Evolutionary conservation across 2,329 filamentous ascomycete species (phyloP), one percentile per base, ranked within the genome.

Genomic region (Beauveria pseudobassiana): DNA sequence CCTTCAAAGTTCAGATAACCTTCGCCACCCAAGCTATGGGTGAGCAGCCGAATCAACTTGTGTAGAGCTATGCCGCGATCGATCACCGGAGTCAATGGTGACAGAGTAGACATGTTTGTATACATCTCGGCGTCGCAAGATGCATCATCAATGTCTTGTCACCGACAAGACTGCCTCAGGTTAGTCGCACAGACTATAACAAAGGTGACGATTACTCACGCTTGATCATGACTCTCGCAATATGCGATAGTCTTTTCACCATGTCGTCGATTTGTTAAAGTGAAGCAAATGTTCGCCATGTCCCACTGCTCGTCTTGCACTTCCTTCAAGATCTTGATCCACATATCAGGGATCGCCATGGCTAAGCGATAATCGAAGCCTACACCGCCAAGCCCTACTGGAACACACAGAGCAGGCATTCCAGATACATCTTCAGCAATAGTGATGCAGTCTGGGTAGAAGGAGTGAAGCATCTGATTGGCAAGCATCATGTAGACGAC

Each of bases 191-290:
- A 62, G 14, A 74, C 65, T 26, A 4, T 50, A 16, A 22, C 71
- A 67, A 42, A 51, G 52, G 14, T 18, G 40, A 22, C 24, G 24
- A 49, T 24, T 7, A 83, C 90, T 79, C 82, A 96, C 89, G 95
- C 93, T 84, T 99, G 95, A 70, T 99, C 95, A 73, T 99, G 95
- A 68, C 91, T 96, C 73, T 99, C 95, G 63, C 90, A 91, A 72
- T 99, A 99, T 3, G 95, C 95, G 70, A 99, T 98, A 0, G 93
- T 97, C 82, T 98, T 98, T 76, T 99, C 95, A 52, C 93, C 93
- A 69, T 98, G 91, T 30, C 95, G 87, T 62, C 95, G 85, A 76
- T 99, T 98, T 24, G 90, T 96, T 63, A 99, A 78, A 0, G 92
- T 97, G 77, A 88, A 93, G 73, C 87, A 87, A 58, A 99, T 89